Conservation (phyloP, 129 eudicot genomes). For the Helichrysum umbraculigerum region DNA sequence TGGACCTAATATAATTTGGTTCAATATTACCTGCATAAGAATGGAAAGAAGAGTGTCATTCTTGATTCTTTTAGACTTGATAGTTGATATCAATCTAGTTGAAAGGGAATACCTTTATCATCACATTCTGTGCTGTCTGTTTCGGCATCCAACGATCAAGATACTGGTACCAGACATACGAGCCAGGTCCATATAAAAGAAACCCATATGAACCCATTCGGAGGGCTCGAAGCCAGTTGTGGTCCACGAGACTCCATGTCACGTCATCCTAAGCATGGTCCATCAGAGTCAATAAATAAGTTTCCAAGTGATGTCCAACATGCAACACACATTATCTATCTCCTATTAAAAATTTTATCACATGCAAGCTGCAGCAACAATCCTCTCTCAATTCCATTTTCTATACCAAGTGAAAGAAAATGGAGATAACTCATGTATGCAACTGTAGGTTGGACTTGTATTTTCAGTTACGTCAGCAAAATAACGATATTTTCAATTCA, state of each 20-base stretch:
- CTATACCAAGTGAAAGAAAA: too few relatives aligned
- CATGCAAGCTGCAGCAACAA: too few relatives aligned
- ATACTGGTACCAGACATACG: slow-evolving; percentile 84
- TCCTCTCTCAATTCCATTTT: too few relatives aligned
- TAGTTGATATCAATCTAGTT: not conserved
- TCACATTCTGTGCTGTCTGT: slow-evolving; percentile 62
- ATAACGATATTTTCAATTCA: too few relatives aligned
- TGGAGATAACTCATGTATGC: too few relatives aligned
- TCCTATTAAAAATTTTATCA: too few relatives aligned
- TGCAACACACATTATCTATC: not conserved
- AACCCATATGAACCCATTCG: slow-evolving; percentile 91
- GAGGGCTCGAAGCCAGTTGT: slow-evolving; percentile 85
- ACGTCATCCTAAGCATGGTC: slow-evolving; percentile 37
- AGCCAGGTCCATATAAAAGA: slow-evolving; percentile 88
- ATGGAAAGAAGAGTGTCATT: not conserved
- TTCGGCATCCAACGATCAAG: slow-evolving; percentile 80
- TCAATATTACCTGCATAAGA: slow-evolving; percentile 68
- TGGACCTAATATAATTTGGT: slow-evolving; percentile 88
- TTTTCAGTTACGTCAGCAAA: too few relatives aligned
- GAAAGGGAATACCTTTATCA: slow-evolving; percentile 54
- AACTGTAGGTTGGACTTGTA: too few relatives aligned
- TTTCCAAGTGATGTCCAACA: not conserved
- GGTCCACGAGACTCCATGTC: slow-evolving; percentile 47
- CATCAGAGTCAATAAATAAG: not conserved
- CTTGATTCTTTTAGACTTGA: not conserved